Conservation (phyloP, 2,329 filamentous ascomycete species). For the Davidsoniella neocaledoniae region DNA sequence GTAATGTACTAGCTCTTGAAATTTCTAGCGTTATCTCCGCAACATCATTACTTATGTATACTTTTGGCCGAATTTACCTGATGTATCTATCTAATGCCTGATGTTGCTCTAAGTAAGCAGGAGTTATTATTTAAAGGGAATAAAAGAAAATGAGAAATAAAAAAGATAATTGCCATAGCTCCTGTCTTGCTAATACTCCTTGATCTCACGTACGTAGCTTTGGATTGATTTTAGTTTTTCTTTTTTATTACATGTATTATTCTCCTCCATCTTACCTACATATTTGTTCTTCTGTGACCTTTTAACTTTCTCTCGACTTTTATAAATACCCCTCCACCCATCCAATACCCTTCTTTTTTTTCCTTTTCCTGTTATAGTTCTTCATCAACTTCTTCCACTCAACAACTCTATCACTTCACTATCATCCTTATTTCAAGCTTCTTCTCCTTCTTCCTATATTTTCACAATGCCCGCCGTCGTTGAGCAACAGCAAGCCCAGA, state of each 20-base stretch:
- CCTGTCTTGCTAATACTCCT: background rate
- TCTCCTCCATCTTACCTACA: background rate
- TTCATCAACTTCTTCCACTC: background rate
- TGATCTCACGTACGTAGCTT: background rate
- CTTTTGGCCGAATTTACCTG: no score
- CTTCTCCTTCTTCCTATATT: no score
- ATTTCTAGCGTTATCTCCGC: no score
- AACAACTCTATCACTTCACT: background rate
- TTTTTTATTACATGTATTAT: background rate
- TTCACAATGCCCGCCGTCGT: slow-evolving; percentile 3
- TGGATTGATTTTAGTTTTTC: background rate
- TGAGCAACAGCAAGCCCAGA: slow-evolving; percentile 6
- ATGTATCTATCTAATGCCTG: no score
- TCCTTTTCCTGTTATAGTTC: background rate
- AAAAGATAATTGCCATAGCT: no score
- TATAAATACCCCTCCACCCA: background rate
- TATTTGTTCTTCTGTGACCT: background rate
- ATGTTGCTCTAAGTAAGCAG: no score
- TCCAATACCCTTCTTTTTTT: background rate
- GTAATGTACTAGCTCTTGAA: no score
- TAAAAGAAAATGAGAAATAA: no score
- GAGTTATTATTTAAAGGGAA: no score
- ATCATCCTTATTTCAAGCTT: no score
- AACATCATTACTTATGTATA: no score
- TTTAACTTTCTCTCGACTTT: background rate